Conservation (phyloP, 2,329 filamentous ascomycete species). For the Venturia pyrina region DNA sequence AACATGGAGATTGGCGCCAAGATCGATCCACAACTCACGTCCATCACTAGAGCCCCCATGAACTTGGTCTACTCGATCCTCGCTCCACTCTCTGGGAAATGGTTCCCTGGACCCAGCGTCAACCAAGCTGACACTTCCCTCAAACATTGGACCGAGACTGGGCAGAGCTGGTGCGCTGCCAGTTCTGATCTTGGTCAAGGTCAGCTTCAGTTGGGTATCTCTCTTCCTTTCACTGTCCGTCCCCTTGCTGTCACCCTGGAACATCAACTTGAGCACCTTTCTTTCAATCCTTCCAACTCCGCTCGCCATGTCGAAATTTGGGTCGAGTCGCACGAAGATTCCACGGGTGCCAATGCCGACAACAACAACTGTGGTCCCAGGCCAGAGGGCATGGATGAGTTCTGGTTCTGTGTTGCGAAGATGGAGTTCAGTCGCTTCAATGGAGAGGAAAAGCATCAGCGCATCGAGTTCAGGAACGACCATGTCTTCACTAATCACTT, state of each 20-base stretch:
- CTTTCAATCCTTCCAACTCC: slow-evolving; percentile 29
- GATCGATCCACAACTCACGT: neutral
- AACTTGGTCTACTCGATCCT: neutral
- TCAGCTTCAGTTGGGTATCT: slow-evolving; percentile 55
- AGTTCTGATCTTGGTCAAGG: slow-evolving; percentile 37
- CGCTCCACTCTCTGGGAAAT: neutral
- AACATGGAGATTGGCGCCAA: neutral
- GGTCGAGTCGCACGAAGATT: slow-evolving; percentile 22
- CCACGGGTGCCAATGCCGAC: neutral
- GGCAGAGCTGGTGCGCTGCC: slow-evolving; percentile 78
- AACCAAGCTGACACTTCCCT: slow-evolving; percentile 48
- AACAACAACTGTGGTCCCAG: neutral
- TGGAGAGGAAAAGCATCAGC: neutral
- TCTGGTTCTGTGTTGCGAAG: slow-evolving; percentile 3
- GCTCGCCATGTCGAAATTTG: slow-evolving; percentile 36
- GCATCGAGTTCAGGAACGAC: neutral
- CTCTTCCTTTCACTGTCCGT: slow-evolving; percentile 25
- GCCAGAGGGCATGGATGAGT: neutral
- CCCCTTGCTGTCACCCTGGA: slow-evolving; percentile 35
- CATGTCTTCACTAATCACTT: neutral
- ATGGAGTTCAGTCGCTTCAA: neutral
- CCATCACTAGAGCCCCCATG: neutral
- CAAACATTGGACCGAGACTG: slow-evolving; percentile 61
- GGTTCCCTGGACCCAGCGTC: slow-evolving; percentile 11
- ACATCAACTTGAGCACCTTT: slow-evolving; percentile 32